Base-by-base conservation (phyloP, 257 asterid genomes). In the Agastache rugosa region DNA sequence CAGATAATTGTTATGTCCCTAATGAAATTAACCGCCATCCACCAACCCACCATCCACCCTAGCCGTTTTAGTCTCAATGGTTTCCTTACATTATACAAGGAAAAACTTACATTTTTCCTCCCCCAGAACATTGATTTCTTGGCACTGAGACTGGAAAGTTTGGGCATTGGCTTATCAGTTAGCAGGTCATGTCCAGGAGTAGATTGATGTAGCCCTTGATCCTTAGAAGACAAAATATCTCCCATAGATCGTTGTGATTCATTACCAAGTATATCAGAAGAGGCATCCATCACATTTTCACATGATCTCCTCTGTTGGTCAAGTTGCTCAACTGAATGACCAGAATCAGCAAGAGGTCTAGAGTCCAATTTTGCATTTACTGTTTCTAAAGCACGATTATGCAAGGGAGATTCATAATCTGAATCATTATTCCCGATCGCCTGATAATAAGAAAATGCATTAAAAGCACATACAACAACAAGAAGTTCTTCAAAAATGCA, bases 61-160 rank as follows among this genome's bases (percentile, higher is more conserved):
- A 37, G 69, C 37, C 3, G 12, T 75, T 59, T 76, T 25, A 51
- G 60, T 51, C 74, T 64, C 66, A 19, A 53, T 34, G 31, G 71
- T 58, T 68, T 31, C 69, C 51, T 39, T 44, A 45, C 50, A 45
- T 8, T 58, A 60, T 41, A 22, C 35, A 71, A 54, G 47, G 71
- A 76, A 58, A 58, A 75, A 80, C 98, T 89, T 79, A 93, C 98
- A 75, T 64, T 90, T 84, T 84, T 93, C 82, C 92, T 83, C 68
- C 95, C 93, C 97, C 98, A 93, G 75, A 93, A 87, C 48, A 86
- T 81, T 53, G 98, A 86, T 77, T 85, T 88, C 85, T 86, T 89
- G 83, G 75, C 80, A 81, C 76, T 91, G 80, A 63, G 79, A 82
- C 77, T 83, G 60, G 94, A 73, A 75, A 78, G 85, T 79, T 81